Evolutionary conservation across 495 filamentous ascomycete species (phyloP).

Genomic region (Penicillium subrubescens): DNA sequence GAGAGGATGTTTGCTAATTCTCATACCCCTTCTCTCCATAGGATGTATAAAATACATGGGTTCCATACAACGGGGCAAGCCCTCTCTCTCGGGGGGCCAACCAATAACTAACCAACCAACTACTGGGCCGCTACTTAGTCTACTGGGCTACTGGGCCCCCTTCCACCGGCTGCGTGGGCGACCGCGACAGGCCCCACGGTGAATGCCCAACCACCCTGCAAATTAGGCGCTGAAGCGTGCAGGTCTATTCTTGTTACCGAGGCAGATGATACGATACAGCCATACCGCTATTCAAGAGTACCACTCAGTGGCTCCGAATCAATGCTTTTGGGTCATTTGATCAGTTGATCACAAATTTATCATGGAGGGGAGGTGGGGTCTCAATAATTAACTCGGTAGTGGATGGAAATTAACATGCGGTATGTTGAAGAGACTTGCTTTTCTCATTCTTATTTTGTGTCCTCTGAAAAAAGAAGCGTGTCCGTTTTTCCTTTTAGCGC

Average conservation of each 20-base stretch:
- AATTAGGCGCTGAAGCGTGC: conserved; percentile 22
- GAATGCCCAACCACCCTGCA: conserved; percentile 29
- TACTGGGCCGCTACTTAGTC: background rate
- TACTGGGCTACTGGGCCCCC: too few relatives aligned
- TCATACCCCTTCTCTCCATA: background rate
- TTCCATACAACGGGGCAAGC: background rate
- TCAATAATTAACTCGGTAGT: background rate
- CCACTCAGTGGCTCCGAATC: background rate
- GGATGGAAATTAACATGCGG: background rate
- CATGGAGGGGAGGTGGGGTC: background rate
- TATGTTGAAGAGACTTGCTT: background rate
- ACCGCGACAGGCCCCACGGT: conserved; percentile 23
- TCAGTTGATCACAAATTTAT: background rate
- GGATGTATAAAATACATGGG: background rate
- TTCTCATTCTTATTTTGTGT: background rate
- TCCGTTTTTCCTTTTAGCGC: conserved; percentile 3
- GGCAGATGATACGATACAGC: background rate
- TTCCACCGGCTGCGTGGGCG: conserved; percentile 6
- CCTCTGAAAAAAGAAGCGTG: background rate
- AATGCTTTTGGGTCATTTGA: background rate
- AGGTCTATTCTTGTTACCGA: background rate
- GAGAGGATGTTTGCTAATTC: background rate
- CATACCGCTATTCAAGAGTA: background rate
- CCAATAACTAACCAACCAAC: background rate
- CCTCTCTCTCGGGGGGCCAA: background rate